Evolutionary conservation across 768 basidiomycete genomes (phyloP).

Genomic region (Xerocomus potaroensis): DNA sequence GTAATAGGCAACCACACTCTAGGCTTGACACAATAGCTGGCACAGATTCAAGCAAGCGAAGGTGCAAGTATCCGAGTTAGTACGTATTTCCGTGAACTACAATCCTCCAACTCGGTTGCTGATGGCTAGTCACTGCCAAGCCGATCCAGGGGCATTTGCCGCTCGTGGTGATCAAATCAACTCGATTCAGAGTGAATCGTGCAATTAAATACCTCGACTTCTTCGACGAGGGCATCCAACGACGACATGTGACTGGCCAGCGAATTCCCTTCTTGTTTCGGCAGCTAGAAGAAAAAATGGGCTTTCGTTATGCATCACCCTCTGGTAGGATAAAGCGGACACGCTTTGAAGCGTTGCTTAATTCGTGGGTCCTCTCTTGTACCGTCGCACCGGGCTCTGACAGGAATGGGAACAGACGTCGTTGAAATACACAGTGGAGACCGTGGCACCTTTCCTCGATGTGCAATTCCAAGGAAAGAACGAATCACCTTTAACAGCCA

Average conservation of each 20-base stretch:
- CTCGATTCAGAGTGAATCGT: background rate
- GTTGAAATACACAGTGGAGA: conserved; percentile 11
- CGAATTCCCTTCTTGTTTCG: conserved; percentile 12
- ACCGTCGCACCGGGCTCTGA: conserved; percentile 4
- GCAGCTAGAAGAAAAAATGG: conserved; percentile 12
- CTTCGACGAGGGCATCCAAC: conserved; percentile 9
- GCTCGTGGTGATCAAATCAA: background rate
- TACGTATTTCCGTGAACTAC: too few relatives aligned
- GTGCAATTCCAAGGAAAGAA: too few relatives aligned
- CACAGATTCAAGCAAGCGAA: too few relatives aligned
- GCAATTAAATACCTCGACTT: conserved; percentile 5
- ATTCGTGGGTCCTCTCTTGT: conserved; percentile 10
- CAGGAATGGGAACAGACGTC: conserved; percentile 19
- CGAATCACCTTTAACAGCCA: conserved; percentile 13
- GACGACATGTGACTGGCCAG: conserved; percentile 8
- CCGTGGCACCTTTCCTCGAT: background rate
- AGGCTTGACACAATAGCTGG: too few relatives aligned
- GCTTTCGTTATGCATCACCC: too few relatives aligned
- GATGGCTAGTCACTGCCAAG: too few relatives aligned
- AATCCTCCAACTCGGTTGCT: too few relatives aligned
- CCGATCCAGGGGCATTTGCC: too few relatives aligned
- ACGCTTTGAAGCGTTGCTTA: too few relatives aligned
- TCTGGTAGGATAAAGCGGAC: too few relatives aligned
- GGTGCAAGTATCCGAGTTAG: too few relatives aligned
- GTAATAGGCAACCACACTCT: too few relatives aligned